phyloP scores from a whole-genome alignment of 768 basidiomycete species.

The Lactarius indigo region DNA sequence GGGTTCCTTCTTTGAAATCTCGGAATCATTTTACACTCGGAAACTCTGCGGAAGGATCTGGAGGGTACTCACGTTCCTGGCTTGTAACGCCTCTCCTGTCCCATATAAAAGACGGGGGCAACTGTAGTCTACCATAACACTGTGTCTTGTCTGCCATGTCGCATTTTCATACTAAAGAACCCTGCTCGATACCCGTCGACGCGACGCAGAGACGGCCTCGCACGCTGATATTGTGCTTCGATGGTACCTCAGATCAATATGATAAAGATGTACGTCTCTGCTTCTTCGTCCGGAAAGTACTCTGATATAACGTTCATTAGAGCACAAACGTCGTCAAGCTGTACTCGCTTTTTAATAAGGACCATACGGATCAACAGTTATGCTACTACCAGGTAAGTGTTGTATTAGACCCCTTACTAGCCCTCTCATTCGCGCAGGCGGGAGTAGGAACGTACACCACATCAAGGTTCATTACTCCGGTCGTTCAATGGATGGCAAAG shows the following conservation, averaged over 20 bases:
- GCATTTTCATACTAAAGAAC: background rate
- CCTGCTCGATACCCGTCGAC: background rate
- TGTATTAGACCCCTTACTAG: background rate
- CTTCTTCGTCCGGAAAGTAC: background rate
- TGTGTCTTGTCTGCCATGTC: background rate
- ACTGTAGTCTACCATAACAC: background rate
- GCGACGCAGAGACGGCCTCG: background rate
- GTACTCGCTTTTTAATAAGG: conserved; percentile 37
- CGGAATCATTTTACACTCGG: too few species aligned
- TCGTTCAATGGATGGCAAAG: conserved; percentile 53
- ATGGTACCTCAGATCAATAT: conserved; percentile 16
- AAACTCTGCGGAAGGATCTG: too few species aligned
- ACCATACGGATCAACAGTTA: conserved; percentile 34
- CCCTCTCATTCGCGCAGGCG: background rate
- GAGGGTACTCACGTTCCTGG: background rate
- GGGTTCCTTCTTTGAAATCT: too few species aligned
- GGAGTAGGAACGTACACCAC: conserved; percentile 32
- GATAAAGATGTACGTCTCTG: background rate
- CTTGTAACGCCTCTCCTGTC: background rate
- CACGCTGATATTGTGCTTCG: conserved; percentile 20
- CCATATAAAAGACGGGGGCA: background rate
- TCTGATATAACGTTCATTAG: conserved; percentile 24
- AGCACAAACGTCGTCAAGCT: conserved; percentile 41
- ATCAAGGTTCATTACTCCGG: conserved; percentile 63
- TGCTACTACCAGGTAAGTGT: conserved; percentile 65